phyloP scores from a whole-genome alignment of 1,284 basidiomycete genomes.

The Cryptococcus floricola region DNA sequence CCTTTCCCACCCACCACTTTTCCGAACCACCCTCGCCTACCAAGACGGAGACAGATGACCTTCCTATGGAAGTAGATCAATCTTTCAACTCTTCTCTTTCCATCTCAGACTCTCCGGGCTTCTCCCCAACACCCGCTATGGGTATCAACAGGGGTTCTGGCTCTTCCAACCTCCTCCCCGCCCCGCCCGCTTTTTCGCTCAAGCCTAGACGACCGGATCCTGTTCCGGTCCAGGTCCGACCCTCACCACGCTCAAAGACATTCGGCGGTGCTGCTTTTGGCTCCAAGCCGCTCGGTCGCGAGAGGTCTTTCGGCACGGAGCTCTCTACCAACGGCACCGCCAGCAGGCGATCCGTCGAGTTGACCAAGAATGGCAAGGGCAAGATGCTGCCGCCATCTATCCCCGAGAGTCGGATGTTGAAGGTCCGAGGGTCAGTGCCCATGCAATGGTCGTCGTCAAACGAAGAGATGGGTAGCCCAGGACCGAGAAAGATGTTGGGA shows the following conservation, averaged over 20 bases:
- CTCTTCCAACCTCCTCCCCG: constrained; percentile 16
- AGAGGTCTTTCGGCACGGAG: constrained; percentile 38
- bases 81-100: constrained; percentile 50
- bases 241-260: not conserved
- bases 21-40: constrained; percentile 42
- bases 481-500: constrained; percentile 22
- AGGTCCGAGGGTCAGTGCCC: constrained; percentile 24
- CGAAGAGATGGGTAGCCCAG: constrained; percentile 30
- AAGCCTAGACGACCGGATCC: constrained; percentile 32
- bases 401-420: constrained; percentile 20
- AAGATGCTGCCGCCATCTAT: constrained; percentile 41
- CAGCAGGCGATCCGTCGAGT: not conserved
- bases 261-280: not conserved
- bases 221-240: constrained; percentile 21
- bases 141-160: constrained; percentile 2
- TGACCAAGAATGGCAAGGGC: constrained; percentile 14
- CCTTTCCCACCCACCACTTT: constrained; percentile 32
- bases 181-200: constrained; percentile 22
- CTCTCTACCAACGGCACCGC: constrained; percentile 23
- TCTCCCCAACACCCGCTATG: constrained; percentile 20
- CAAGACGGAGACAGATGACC: constrained; percentile 35
- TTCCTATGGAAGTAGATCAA: constrained; percentile 47
- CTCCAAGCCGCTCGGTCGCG: constrained; percentile 5
- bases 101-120: constrained; percentile 27
- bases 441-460: constrained; percentile 39